Evolutionary conservation across 306 rosid species (phyloP), one percentile per base, ranked within the genome.

Genomic region (Medicago arabica): DNA sequence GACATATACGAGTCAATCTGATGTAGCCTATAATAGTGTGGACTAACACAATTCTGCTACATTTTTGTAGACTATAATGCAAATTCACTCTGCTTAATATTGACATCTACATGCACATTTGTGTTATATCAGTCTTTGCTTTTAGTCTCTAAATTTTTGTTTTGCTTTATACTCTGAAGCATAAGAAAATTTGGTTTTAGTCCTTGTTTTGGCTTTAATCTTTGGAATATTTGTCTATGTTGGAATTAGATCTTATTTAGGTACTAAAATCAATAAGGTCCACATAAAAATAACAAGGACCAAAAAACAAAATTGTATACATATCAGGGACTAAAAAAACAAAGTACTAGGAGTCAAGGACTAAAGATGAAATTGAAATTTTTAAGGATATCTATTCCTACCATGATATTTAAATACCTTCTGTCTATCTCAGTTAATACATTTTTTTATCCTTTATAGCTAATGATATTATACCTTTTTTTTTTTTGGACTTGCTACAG

Each of bases 401-500:
- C 16, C 1, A 8, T 1, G 2, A 16, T n/a, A 51, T 16, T 51
- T 25, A 16, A 75, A 61, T 39, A 60, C 7, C 58, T 51, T 25
- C 7, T 57, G 1, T 23, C 60, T 19, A 60, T 82, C 54, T 71
- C 67, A 34, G 25, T 28, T 9, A 7, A 67, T 36, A 59, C 43
- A 21, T 57, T 34, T 23, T 7, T 47, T 18, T n/a, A n/a, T n/a
- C n/a, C n/a, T 3, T 54, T 72, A 53, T 53, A 59, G 75, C 69
- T 79, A 50, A 71, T 44, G 47, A 28, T 54, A 60, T 72, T 74
- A 23, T 69, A 76, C 73, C 47, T 25, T 61, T n/a, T n/a, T 41
- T 23, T 49, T 28, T 64, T 17, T 64, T 62, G 55, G 44, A 69
- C 47, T 4, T 55, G 40, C 77, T 76, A 69, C 88, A 93, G 96